phyloP scores from a whole-genome alignment of 75 land plant species.

The Ceratopteris richardii region DNA sequence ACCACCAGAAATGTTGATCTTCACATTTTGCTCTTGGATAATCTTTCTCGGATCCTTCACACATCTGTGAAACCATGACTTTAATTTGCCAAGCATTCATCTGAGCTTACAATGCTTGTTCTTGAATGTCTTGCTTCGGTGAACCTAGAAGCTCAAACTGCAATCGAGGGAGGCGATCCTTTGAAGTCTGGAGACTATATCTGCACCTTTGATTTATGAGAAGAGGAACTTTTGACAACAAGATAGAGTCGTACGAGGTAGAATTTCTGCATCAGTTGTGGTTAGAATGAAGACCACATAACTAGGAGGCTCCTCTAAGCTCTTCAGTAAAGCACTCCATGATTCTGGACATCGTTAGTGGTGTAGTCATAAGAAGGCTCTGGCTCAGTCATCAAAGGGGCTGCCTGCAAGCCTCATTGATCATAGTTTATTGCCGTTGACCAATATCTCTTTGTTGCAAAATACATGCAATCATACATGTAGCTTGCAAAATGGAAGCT shows the following conservation, averaged over 20 bases:
- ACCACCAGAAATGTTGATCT: no score
- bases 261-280: slow-evolving; percentile 23
- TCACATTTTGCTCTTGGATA: no score
- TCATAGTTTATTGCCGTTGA: no score
- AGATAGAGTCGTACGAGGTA: slow-evolving; percentile 24
- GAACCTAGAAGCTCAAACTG: no score
- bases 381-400: slow-evolving; percentile 2
- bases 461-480: no score
- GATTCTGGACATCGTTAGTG: slow-evolving; percentile 12
- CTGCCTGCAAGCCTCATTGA: background rate
- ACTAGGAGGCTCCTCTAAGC: slow-evolving; percentile 27
- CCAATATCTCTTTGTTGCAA: no score
- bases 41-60: no score
- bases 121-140: no score
- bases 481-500: no score
- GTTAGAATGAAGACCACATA: slow-evolving; percentile 36
- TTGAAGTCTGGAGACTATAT: slow-evolving; percentile 19
- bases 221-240: slow-evolving; percentile 36
- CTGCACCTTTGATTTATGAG: slow-evolving; percentile 25
- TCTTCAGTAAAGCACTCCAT: slow-evolving; percentile 30
- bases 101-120: no score
- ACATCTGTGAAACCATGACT: no score
- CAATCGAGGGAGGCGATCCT: slow-evolving; percentile 16
- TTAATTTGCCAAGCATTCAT: no score
- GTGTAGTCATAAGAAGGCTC: background rate